Conservation (phyloP, 371 early-diverging fungal species). For the Funneliformis caledonium region DNA sequence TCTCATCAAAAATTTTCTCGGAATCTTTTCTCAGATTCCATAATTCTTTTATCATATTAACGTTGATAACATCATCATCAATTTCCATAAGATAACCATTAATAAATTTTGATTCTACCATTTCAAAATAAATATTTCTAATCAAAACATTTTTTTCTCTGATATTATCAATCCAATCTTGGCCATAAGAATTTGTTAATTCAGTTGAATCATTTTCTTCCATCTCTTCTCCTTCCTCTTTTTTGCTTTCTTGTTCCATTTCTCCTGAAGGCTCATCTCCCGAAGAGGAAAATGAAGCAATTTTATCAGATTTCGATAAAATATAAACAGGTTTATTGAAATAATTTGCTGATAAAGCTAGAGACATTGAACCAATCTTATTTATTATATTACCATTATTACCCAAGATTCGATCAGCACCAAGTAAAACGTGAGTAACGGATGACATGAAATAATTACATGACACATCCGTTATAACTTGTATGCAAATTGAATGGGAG, state of each 20-base stretch:
- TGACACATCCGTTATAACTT: slow-evolving; percentile 36
- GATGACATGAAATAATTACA: slow-evolving; percentile 38
- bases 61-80: neutral
- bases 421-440: slow-evolving; percentile 37
- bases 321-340: slow-evolving; percentile 22
- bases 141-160: neutral
- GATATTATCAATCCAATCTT: slow-evolving; percentile 7
- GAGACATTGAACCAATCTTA: slow-evolving; percentile 32
- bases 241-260: neutral
- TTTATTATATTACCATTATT: slow-evolving; percentile 35
- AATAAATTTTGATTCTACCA: slow-evolving; percentile 18
- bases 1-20: neutral
- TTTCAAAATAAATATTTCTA: slow-evolving; percentile 41
- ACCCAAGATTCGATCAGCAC: slow-evolving; percentile 37
- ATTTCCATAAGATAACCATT: slow-evolving; percentile 33
- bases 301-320: slow-evolving; percentile 22
- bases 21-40: neutral
- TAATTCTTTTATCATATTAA: neutral
- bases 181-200: slow-evolving; percentile 14
- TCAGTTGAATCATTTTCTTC: slow-evolving; percentile 39
- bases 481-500: neutral
- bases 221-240: slow-evolving; percentile 13
- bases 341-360: slow-evolving; percentile 31
- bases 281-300: neutral
- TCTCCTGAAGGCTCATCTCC: too few species aligned